phyloP scores from a whole-genome alignment of 108 stramenopile genomes.

The Fistulifera solaris region DNA sequence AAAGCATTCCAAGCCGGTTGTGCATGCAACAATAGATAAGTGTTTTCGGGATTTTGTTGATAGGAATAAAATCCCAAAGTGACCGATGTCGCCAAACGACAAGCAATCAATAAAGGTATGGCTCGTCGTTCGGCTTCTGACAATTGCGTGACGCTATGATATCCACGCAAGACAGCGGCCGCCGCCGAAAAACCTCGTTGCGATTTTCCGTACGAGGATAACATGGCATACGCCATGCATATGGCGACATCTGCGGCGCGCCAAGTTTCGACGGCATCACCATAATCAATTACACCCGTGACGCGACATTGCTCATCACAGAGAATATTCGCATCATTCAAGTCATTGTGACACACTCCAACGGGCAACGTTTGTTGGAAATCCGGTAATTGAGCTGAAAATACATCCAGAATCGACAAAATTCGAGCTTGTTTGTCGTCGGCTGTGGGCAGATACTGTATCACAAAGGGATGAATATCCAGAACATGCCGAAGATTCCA shows the following conservation, averaged over 20 bases:
- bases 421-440: constrained; percentile 20
- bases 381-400: not conserved
- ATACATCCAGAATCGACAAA: constrained; percentile 5
- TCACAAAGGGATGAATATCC: constrained; percentile 45
- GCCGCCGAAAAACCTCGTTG: constrained; percentile 62
- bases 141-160: constrained; percentile 49
- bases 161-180: constrained; percentile 70
- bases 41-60: constrained; percentile 69
- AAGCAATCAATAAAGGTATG: constrained; percentile 60
- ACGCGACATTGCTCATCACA: constrained; percentile 42
- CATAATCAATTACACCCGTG: constrained; percentile 85
- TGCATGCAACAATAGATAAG: constrained; percentile 78
- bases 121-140: constrained; percentile 54
- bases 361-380: constrained; percentile 15
- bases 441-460: constrained; percentile 39
- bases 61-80: constrained; percentile 76
- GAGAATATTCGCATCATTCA: constrained; percentile 85
- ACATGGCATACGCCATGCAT: constrained; percentile 80
- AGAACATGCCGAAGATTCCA: constrained; percentile 77
- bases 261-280: constrained; percentile 84
- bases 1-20: constrained; percentile 80
- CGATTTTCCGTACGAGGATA: constrained; percentile 62
- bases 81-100: constrained; percentile 66
- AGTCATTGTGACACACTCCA: constrained; percentile 64
- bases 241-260: constrained; percentile 70